These are phyloP conservation scores for Lactarius hengduanensis DNA, from an alignment of 768 basidiomycete species.

Conservation along the genomic window DNA sequence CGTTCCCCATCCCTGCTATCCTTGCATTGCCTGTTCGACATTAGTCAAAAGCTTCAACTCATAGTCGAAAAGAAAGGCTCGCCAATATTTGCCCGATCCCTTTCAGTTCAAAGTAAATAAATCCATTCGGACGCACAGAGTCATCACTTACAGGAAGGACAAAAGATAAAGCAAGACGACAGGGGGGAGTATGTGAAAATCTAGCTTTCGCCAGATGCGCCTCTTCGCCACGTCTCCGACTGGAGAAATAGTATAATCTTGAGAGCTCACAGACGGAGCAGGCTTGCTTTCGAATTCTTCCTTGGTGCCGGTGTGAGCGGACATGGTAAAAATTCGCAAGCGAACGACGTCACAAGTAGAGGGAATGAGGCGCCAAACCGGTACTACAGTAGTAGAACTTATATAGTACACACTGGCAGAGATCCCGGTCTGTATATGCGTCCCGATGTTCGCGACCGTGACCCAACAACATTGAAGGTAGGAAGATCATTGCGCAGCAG, in stretches of 20 bases:
- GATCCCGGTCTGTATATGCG: no score
- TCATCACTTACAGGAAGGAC: constrained; percentile 26
- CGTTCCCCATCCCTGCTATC: constrained; percentile 46
- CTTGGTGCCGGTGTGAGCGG: background rate
- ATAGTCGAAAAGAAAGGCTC: background rate
- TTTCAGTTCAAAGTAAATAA: background rate
- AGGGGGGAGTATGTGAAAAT: constrained; percentile 20
- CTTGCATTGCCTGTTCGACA: constrained; percentile 29
- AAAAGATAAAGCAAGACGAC: constrained; percentile 26
- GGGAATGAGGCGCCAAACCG: no score
- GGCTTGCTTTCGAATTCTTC: background rate
- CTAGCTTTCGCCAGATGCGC: constrained; percentile 24
- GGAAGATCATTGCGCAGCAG: no score
- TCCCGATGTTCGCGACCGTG: no score
- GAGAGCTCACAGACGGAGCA: background rate
- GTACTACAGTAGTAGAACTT: no score
- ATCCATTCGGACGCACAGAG: background rate
- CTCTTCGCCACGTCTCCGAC: background rate
- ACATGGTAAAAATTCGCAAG: background rate
- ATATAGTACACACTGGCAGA: no score
- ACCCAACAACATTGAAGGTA: no score
- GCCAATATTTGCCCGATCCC: constrained; percentile 30
- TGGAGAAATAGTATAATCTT: background rate
- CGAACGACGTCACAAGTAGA: no score
- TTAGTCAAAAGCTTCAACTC: no score